Base-by-base conservation (phyloP, 2,329 filamentous ascomycete genomes). In the Trichoderma harzianum region DNA sequence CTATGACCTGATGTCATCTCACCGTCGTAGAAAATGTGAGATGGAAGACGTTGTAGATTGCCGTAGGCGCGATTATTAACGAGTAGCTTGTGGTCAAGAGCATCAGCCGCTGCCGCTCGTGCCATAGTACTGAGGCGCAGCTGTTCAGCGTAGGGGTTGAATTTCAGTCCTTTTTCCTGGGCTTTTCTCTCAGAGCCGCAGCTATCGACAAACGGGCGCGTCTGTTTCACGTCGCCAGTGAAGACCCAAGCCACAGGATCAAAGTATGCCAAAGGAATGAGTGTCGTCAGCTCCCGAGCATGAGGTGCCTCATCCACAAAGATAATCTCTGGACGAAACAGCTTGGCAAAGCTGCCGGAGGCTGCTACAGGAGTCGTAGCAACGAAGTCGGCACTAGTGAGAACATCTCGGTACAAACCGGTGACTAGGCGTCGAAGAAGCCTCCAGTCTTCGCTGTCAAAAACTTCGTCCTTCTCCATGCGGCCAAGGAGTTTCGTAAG, bases 281-380 rank as follows among this genome's bases (percentile, higher is more conserved):
- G 74, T 0, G 82, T 83, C 0, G 84, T 85, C 0, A 86, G 76
- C 73, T 86, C 84, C 18, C 84, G 77, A 0, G 83, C 83, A 58
- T 86, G 84, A 0, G 84, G 82, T 0, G 83, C 82, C 79, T 97
- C 93, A 57, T 95, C 94, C 74, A 97, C 93, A 78, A 97, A 95
- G 0, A 96, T 89, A 74, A 97, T 90, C 76, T 96, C 92, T 0
- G 94, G 93, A 74, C 92, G 91, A 36, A 94, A 93, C 7, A 94
- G 77, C 2, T 77, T 79, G 0, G 78, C 74, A 39, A 86, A 83
- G 0, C 76, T 74, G 0, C 80, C 80, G 5, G 78, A 80, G 0
- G 83, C 81, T 3, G 84, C 83, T 1, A 85, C 84, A 0, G 84
- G 84, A 1, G 84, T 86, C 0, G 84, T 84, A 0, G 84, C 83